Evolutionary conservation across 2,329 filamentous ascomycete species (phyloP).

Genomic region (Cucurbitaria berberidis): DNA sequence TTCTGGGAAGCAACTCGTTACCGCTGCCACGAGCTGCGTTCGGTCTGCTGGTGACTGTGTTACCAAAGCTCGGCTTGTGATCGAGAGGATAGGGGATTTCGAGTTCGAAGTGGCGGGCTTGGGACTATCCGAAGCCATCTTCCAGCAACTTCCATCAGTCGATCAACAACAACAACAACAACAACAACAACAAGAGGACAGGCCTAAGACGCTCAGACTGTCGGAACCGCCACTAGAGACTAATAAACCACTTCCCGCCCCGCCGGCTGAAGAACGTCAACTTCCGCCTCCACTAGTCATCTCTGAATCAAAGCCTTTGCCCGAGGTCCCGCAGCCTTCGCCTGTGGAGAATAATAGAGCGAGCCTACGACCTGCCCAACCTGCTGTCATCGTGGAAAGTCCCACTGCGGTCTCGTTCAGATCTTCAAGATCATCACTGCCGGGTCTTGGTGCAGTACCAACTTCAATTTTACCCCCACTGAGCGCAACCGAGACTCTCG

Average conservation of each 20-base stretch:
- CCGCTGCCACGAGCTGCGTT: slow-evolving; percentile 85
- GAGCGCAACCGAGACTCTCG: slow-evolving; percentile 35
- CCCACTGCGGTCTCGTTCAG: slow-evolving; percentile 50
- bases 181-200: slow-evolving; percentile 17
- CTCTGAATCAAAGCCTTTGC: slow-evolving; percentile 71
- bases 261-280: slow-evolving; percentile 46
- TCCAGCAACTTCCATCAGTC: slow-evolving; percentile 36
- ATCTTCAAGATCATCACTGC: slow-evolving; percentile 58
- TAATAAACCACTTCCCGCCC: slow-evolving; percentile 48
- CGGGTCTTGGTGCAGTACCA: slow-evolving; percentile 38
- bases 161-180: too few relatives aligned
- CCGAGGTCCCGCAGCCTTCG: slow-evolving; percentile 62
- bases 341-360: slow-evolving; percentile 41
- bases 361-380: slow-evolving; percentile 29
- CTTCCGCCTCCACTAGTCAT: slow-evolving; percentile 52
- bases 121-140: slow-evolving; percentile 50
- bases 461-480: slow-evolving; percentile 35
- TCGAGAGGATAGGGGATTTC: slow-evolving; percentile 90
- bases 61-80: slow-evolving; percentile 80
- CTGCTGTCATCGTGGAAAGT: slow-evolving; percentile 36
- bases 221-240: slow-evolving; percentile 31
- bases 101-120: slow-evolving; percentile 65
- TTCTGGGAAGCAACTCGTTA: slow-evolving; percentile 75
- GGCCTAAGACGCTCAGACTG: slow-evolving; percentile 12
- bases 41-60: slow-evolving; percentile 91